phyloP scores from a whole-genome alignment of 148 eudicot species.

The Silene latifolia region DNA sequence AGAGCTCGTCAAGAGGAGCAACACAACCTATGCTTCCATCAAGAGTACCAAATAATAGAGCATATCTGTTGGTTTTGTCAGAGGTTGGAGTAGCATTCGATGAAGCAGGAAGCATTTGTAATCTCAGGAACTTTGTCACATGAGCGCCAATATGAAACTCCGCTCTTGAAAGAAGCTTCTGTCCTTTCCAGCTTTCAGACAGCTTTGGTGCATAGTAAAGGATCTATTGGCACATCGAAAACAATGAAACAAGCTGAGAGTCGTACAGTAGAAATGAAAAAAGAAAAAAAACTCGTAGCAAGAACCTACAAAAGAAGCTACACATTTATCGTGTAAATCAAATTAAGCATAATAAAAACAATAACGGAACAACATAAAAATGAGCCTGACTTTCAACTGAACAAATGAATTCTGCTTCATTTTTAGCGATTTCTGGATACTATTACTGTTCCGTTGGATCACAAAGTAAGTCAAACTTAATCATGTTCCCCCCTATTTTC shows the following conservation, averaged over 20 bases:
- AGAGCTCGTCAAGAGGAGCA: slow-evolving; percentile 89
- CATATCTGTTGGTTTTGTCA: slow-evolving; percentile 91
- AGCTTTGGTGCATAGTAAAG: slow-evolving; percentile 92
- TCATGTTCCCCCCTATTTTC: background rate
- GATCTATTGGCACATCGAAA: slow-evolving; percentile 42
- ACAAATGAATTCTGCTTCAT: background rate
- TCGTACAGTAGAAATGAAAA: background rate
- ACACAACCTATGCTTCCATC: slow-evolving; percentile 96
- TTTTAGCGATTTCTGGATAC: background rate
- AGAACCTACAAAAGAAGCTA: background rate
- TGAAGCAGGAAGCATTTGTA: slow-evolving; percentile 85
- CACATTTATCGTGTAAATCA: background rate
- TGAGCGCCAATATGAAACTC: slow-evolving; percentile 96
- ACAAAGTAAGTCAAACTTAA: background rate
- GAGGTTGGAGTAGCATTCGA: slow-evolving; percentile 43
- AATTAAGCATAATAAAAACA: background rate
- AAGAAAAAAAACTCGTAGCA: background rate
- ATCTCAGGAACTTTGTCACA: slow-evolving; percentile 77
- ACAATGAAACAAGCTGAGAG: background rate
- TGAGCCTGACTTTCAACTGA: background rate
- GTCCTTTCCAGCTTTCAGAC: slow-evolving; percentile 97
- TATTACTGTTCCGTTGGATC: background rate
- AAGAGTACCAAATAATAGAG: slow-evolving; percentile 80
- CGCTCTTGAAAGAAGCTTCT: slow-evolving; percentile 92
- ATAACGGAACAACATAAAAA: background rate